Percentiles rank a stretch among this genome's conserved stretches.
Conservation (phyloP, 192 early-diverging fungal genomes). For the Physocladia obscura region DNA sequence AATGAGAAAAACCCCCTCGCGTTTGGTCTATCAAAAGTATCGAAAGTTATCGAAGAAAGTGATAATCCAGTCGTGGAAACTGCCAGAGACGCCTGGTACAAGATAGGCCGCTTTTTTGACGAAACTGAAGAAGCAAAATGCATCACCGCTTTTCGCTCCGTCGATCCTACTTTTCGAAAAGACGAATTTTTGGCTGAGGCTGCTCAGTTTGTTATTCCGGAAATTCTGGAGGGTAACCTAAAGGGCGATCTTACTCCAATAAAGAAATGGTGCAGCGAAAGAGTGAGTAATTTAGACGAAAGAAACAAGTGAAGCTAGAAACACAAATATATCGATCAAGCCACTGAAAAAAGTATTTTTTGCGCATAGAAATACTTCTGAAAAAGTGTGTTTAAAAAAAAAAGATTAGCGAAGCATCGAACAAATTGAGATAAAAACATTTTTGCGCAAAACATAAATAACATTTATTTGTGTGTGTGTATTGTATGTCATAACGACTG, state of each 20-base stretch:
- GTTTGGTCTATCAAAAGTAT: slow-evolving; percentile 77
- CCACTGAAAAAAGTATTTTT: no score
- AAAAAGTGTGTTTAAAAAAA: no score
- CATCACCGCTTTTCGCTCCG: slow-evolving; percentile 76
- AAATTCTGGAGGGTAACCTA: slow-evolving; percentile 93
- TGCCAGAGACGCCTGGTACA: slow-evolving; percentile 72
- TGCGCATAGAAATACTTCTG: no score
- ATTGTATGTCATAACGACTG: no score
- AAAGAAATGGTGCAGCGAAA: slow-evolving; percentile 93
- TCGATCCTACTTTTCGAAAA: slow-evolving; percentile 83
- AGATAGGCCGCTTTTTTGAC: slow-evolving; percentile 66
- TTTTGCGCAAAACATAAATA: no score
- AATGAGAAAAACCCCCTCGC: slow-evolving; percentile 84
- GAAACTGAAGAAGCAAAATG: slow-evolving; percentile 93
- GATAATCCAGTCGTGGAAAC: slow-evolving; percentile 84
- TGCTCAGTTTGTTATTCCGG: slow-evolving; percentile 89
- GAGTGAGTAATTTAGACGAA: slow-evolving; percentile 36
- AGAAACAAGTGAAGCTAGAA: no score
- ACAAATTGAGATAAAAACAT: no score
- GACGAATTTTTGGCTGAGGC: slow-evolving; percentile 89
- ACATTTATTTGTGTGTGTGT: no score
- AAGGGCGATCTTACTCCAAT: slow-evolving; percentile 70
- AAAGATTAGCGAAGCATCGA: no score
- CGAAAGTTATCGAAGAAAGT: slow-evolving; percentile 82
- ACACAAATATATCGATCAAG: not conserved